Base-by-base conservation (phyloP, 2,329 filamentous ascomycete species). In the Arthroderma sp. region DNA sequence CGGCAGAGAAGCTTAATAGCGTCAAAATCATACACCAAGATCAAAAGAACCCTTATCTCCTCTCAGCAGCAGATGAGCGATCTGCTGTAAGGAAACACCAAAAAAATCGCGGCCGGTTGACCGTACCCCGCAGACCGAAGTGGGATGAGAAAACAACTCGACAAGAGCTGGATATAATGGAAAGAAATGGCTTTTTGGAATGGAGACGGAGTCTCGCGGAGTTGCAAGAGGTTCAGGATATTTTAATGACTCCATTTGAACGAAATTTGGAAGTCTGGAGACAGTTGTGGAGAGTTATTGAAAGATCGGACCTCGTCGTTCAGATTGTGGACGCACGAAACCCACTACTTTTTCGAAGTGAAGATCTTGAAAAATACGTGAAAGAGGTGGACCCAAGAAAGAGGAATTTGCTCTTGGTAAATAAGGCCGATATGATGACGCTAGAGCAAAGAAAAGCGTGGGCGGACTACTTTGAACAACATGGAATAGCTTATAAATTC, bases 401-500 rank as follows among this genome's bases (percentile, higher is more conserved):
- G 71, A 77, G 87, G 61, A 98, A 96, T 61, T 60, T 98, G 58
- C 64, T 98, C 45, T 71, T 98, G 45, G 89, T 98, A 59, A 98
- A 98, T 73, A 98, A 98, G 72, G 88, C 91, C 38, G 91, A 98
- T 66, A 95, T 98, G 91, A 88, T 98, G 85, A 94, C 88, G 1
- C 64, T 79, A 40, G 78, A 78, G 56, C 93, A 98, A 67, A 74
- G 91, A 52, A 75, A 75, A 52, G 71, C 74, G 0, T 98, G 91
- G 91, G 88, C 88, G 3, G 77, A 83, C 53, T 86, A 94, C 59
- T 85, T 98, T 54, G 81, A 81, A 53, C 71, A 79, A 53, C 78
- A 83, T 28, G 78, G 80, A 29, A 93, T 98, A 58, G 78, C 84
- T 44, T 98, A 91, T 71, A 84, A 83, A 56, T 98, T 96, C 70